Base-by-base conservation (phyloP, 257 asterid species). In the Haberlea rhodopensis region DNA sequence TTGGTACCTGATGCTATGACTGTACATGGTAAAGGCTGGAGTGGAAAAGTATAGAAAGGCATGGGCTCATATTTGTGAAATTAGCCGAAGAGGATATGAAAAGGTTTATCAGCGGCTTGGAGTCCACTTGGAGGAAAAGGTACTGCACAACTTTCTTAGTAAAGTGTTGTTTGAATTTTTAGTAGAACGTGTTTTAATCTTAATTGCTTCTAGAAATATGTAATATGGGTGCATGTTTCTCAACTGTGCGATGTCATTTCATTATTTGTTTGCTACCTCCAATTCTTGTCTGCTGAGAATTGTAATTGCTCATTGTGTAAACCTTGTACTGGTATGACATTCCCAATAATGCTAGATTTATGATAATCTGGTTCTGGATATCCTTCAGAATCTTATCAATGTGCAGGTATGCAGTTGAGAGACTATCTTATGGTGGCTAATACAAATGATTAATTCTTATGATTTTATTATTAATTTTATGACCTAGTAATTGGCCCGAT, bases 81-180 rank as follows among this genome's bases (percentile, higher is more conserved):
- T 87, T 63, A 92, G 99, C 75, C 82, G 96, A 65, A 77, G 53
- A 51, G 96, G 86, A 76, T 92, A 63, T 72, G 78, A 81, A 55
- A 87, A 66, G 68, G 87, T 92, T 72, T 89, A 89, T 71, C 69
- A 77, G 58, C 77, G 88, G 25, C 99, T 92, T 46, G 94, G 88
- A 64, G 87, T 92, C 70, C 73, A 74, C 65, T 76, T 89, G 73
- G 96, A 85, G 79, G 99, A 87, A 65, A 92, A 81, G 97, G 99
- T 89, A 73, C 62, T 18, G 8, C 26, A 53, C 5, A 18, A 24
- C 53, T 65, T 28, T 63, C 57, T 53, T 23, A 5, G 46, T 60
- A 62, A 65, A 57, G 57, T 57, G 63, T 15, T 48, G 20, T 62
- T 48, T 28, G 23, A 53, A 10, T 18, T 18, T 70, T 32, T 48